phyloP scores from a whole-genome alignment of 805 yeast species.

The Pichia membranifaciens region DNA sequence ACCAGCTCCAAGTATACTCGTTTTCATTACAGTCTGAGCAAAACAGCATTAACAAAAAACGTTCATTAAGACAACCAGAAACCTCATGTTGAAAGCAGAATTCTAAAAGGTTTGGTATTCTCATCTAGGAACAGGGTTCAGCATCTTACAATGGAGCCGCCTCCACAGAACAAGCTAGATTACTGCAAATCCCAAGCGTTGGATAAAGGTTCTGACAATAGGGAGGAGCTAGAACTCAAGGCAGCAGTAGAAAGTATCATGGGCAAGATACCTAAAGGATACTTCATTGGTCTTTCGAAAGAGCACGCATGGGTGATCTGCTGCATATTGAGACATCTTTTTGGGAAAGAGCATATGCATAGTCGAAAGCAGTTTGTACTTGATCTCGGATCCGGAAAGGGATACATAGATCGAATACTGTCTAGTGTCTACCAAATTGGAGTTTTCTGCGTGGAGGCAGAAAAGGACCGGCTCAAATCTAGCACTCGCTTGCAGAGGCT shows the following conservation, averaged over 20 bases:
- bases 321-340: neutral
- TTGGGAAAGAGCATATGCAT: neutral
- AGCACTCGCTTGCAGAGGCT: slow-evolving; percentile 20
- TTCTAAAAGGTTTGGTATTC: too few relatives aligned
- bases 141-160: too few relatives aligned
- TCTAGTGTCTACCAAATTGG: slow-evolving; percentile 14
- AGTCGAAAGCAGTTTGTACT: slow-evolving; percentile 10
- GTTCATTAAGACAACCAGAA: too few relatives aligned
- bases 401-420: slow-evolving; percentile 25
- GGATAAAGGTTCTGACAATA: neutral
- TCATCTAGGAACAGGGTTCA: too few relatives aligned
- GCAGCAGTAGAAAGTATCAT: neutral
- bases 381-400: slow-evolving; percentile 31
- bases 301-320: neutral
- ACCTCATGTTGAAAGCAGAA: too few relatives aligned
- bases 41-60: too few relatives aligned
- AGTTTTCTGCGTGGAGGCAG: slow-evolving; percentile 24
- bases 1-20: too few relatives aligned
- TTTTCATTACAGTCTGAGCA: too few relatives aligned
- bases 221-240: neutral
- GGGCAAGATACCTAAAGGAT: slow-evolving; percentile 3
- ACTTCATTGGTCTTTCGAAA: slow-evolving; percentile 6
- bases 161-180: too few relatives aligned
- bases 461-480: slow-evolving; percentile 18
- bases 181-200: neutral